These are phyloP conservation scores for Poa annua DNA, from an alignment of 176 grass and related monocot species.

Conservation along the genomic window DNA sequence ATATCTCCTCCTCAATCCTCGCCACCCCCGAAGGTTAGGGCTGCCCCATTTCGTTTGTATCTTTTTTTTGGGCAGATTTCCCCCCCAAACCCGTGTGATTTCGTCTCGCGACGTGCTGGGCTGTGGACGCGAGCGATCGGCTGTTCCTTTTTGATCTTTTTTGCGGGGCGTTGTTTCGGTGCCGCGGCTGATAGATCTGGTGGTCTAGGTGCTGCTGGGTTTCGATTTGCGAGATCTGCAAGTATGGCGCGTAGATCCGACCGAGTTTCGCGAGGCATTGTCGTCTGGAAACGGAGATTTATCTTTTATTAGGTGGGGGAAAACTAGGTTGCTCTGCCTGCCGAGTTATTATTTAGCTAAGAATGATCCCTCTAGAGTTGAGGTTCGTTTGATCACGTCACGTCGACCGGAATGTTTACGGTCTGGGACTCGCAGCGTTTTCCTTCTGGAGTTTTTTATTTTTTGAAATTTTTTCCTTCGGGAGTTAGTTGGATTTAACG, in stretches of 20 bases:
- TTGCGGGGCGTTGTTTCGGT: background rate
- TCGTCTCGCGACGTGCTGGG: background rate
- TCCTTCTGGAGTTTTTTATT: too few relatives aligned
- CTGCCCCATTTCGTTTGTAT: background rate
- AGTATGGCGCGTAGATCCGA: slow-evolving; percentile 12
- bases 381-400: background rate
- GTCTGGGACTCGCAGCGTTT: background rate
- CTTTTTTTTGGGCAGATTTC: background rate
- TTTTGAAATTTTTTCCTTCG: too few relatives aligned
- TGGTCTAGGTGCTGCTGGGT: background rate
- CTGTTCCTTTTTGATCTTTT: background rate
- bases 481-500: background rate
- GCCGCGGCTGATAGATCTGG: slow-evolving; percentile 20
- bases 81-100: background rate
- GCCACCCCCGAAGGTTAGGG: slow-evolving; percentile 33
- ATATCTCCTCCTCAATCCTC: background rate
- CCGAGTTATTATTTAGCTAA: background rate
- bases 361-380: background rate
- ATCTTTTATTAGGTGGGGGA: background rate
- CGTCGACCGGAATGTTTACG: background rate
- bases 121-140: background rate
- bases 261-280: background rate
- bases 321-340: background rate
- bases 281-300: background rate
- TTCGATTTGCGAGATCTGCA: slow-evolving; percentile 32